Evolutionary conservation across 139 green algal genomes (phyloP), one percentile per base, ranked within the genome.

Genomic region (Chlamydomonas sp.): DNA sequence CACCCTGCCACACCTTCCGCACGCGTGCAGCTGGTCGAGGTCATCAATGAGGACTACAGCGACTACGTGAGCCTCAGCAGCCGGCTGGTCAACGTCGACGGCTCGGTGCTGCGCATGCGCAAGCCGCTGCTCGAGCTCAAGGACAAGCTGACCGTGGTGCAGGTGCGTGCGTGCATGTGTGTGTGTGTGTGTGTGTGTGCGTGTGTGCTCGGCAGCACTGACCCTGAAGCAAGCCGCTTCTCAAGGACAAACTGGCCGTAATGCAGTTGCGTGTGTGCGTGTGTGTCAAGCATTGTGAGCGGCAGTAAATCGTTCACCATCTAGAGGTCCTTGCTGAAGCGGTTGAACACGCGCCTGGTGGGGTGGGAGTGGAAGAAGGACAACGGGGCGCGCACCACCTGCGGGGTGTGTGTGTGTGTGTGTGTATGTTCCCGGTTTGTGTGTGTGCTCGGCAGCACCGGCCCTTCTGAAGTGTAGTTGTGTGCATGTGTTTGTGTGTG

Each of bases 41-140:
- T 96, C 1, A 91, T 98, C 81, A 98, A 98, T 62, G 83, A 90
- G 37, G 91, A 98, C 80, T 98, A 96, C 70, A 72, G 82, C 26
- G 92, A 97, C 59, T 98, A 97, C 73, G 89, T 97, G 20, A 83
- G 79, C 65, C 84, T 98, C 5, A 90, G 77, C 71, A 86, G 83
- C 10, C 86, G 90, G 57, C 81, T 98, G 38, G 79, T 84, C 16
- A 87, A 92, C 63, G 79, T 98, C 8, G 91, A 97, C 38, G 88
- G 76, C 31, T 84, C 88, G 1, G 89, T 95, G n/a, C 39, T 86
- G 54, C 84, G 86, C 69, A 96, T 98, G 85, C 77, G 87, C 36
- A 71, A 76, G 67, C 90, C 92, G 0, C 72, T 98, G 48, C 54
- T 84, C 24, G 85, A 93, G 1, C 72, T 95, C 5, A 77, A 85